These are phyloP conservation scores for Verticillium tricorpus DNA, from an alignment of 2,329 filamentous ascomycete species.

Conservation along the genomic window DNA sequence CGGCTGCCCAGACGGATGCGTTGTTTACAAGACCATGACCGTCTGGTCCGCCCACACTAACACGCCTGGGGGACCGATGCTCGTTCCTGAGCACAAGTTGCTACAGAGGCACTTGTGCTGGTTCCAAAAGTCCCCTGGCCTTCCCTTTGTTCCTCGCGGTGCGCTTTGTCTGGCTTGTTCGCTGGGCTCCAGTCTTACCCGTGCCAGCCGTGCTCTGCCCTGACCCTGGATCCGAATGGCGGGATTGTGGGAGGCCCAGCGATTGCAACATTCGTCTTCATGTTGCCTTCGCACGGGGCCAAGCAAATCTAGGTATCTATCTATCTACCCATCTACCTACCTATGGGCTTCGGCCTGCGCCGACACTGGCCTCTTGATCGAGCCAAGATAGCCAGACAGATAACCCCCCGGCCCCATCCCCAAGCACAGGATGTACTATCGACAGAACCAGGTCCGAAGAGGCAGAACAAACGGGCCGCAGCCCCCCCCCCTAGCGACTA, in stretches of 20 bases:
- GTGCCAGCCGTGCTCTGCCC: not conserved
- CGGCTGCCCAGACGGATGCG: not conserved
- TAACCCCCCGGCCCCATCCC: not conserved
- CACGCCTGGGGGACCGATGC: no score
- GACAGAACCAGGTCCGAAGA: not conserved
- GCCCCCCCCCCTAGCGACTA: not conserved
- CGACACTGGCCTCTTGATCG: not conserved
- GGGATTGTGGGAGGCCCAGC: not conserved
- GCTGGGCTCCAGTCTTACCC: not conserved
- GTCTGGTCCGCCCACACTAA: not conserved
- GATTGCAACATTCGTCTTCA: not conserved
- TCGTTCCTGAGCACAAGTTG: no score
- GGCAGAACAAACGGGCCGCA: slow-evolving; percentile 1
- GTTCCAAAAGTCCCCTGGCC: no score
- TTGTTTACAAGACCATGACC: not conserved
- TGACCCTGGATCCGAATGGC: not conserved
- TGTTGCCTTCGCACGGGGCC: not conserved
- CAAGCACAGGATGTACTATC: not conserved
- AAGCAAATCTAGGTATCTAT: not conserved
- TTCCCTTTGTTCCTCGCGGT: no score
- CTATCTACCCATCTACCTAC: not conserved
- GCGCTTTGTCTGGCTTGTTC: not conserved
- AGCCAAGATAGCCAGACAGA: not conserved
- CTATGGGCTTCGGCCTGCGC: not conserved
- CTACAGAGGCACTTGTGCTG: no score